These are phyloP conservation scores for Acanthamoeba culbertsoni DNA, from an alignment of 208 protist genomes.

Conservation along the genomic window DNA sequence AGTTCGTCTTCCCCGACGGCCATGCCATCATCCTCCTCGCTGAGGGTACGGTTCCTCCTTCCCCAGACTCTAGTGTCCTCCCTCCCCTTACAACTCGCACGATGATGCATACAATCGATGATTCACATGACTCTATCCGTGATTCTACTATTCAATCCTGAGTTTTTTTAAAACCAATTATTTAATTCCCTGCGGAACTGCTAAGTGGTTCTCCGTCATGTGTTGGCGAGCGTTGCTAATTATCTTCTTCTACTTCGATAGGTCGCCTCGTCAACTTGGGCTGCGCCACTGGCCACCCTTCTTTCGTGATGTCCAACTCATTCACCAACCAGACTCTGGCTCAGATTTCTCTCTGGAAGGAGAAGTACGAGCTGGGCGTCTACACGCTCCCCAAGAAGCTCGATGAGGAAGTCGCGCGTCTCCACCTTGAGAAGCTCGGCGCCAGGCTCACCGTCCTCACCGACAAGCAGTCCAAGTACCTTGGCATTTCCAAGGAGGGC, in stretches of 20 bases:
- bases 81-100: neutral
- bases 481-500: slow-evolving; percentile 94
- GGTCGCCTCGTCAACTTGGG: slow-evolving; percentile 98
- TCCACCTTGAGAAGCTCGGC: slow-evolving; percentile 96
- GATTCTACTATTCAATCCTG: neutral
- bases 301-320: slow-evolving; percentile 99
- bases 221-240: neutral
- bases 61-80: neutral
- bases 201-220: no score
- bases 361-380: slow-evolving; percentile 94
- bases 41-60: slow-evolving; percentile 80
- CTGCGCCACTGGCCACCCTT: slow-evolving; percentile 99
- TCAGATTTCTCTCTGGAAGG: slow-evolving; percentile 97
- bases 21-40: slow-evolving; percentile 95
- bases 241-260: neutral
- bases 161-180: neutral
- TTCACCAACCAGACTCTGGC: slow-evolving; percentile 99
- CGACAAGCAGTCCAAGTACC: slow-evolving; percentile 96
- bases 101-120: slow-evolving; percentile 15
- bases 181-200: no score
- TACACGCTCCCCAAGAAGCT: slow-evolving; percentile 98
- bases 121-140: slow-evolving; percentile 16
- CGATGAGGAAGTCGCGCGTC: slow-evolving; percentile 98
- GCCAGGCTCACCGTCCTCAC: slow-evolving; percentile 96
- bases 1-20: slow-evolving; percentile 94